Conservation (phyloP, 257 asterid species). For the Ocimum tenuiflorum region DNA sequence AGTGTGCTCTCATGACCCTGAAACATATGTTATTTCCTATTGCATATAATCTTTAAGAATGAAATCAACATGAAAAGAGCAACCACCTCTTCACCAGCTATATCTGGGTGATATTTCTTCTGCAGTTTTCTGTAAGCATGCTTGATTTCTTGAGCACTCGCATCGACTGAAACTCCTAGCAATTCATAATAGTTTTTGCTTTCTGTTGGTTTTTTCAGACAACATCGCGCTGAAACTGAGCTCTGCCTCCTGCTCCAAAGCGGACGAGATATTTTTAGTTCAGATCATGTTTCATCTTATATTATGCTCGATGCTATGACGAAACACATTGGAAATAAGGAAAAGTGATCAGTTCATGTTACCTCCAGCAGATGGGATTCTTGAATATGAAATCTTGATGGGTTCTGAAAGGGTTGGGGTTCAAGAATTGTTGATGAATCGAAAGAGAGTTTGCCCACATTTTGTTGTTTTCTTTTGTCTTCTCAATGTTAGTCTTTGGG, state of each 20-base stretch:
- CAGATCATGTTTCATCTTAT: no score
- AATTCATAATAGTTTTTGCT: conserved; percentile 41
- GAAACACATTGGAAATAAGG: background rate
- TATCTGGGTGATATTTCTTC: conserved; percentile 56
- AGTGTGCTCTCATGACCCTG: conserved; percentile 54
- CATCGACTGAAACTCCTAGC: conserved; percentile 43
- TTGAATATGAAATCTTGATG: conserved; percentile 12
- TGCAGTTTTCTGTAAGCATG: conserved; percentile 47
- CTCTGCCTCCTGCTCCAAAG: conserved; percentile 13
- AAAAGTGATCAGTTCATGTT: background rate
- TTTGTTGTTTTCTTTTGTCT: background rate
- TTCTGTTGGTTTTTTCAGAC: conserved; percentile 11
- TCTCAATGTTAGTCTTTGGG: background rate
- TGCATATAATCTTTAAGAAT: background rate
- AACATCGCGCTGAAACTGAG: conserved; percentile 20
- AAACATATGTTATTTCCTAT: background rate
- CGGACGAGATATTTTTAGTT: background rate
- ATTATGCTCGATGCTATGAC: background rate
- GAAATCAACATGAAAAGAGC: background rate
- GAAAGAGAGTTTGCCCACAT: conserved; percentile 22
- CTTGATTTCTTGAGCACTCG: conserved; percentile 46
- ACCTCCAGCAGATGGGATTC: conserved; percentile 17
- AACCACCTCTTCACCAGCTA: conserved; percentile 49
- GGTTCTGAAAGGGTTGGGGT: conserved; percentile 7
- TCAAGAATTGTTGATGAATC: conserved; percentile 16